These are phyloP conservation scores for Pneumocystis murina DNA, from an alignment of 1,139 yeast species.

Conservation along the genomic window DNA sequence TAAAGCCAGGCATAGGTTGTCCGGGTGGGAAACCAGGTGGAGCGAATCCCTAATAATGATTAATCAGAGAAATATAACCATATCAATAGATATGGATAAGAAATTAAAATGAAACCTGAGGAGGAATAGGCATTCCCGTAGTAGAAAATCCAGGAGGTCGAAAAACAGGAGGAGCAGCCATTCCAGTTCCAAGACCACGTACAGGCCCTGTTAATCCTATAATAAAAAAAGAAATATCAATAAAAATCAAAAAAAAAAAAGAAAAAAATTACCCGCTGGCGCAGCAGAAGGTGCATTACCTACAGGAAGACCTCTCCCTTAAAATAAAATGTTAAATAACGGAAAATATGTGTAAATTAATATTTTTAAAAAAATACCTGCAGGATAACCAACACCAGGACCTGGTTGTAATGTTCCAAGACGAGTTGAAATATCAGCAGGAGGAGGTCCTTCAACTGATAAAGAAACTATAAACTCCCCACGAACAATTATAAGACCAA, in stretches of 20 bases:
- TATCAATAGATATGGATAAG: neutral
- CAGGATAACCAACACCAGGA: slow-evolving; percentile 32
- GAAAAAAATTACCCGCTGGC: neutral
- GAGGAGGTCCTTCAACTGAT: slow-evolving; percentile 67
- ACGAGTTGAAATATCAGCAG: slow-evolving; percentile 33
- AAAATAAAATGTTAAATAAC: neutral
- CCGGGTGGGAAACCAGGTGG: neutral
- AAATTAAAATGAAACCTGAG: neutral
- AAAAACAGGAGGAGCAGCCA: slow-evolving; percentile 19
- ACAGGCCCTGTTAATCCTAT: slow-evolving; percentile 10
- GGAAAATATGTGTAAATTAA: neutral
- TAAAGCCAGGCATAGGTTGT: slow-evolving; percentile 3
- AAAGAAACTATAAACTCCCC: slow-evolving; percentile 84
- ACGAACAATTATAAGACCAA: slow-evolving; percentile 71
- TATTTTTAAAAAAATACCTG: slow-evolving; percentile 20
- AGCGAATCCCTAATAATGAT: neutral
- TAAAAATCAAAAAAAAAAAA: neutral
- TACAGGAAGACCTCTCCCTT: neutral
- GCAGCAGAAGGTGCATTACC: neutral
- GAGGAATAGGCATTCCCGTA: neutral
- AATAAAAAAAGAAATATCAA: neutral
- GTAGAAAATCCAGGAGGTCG: slow-evolving; percentile 15
- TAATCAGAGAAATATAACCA: neutral
- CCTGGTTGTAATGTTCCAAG: slow-evolving; percentile 31
- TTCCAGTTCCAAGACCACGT: slow-evolving; percentile 6